phyloP scores from a whole-genome alignment of 164 flowering plant genomes.

The Vitis riparia region DNA sequence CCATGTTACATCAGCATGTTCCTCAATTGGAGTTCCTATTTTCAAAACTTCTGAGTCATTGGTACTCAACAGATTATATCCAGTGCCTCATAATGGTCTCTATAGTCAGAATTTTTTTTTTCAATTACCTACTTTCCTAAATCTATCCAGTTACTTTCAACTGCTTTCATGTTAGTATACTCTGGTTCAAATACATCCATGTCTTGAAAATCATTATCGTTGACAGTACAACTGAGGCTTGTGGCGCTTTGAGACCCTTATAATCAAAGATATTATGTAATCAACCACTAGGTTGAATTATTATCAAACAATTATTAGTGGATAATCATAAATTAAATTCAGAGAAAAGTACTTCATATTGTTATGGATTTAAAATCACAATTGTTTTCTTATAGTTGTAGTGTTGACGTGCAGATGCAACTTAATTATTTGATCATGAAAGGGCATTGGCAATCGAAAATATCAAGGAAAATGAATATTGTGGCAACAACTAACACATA shows the following conservation, averaged over 20 bases:
- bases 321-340: neutral
- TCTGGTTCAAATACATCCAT: conserved; percentile 92
- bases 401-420: neutral
- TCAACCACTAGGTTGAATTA: neutral
- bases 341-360: no score
- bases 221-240: conserved; percentile 5
- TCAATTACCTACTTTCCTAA: conserved; percentile 22
- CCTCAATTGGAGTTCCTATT: conserved; percentile 24
- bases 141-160: conserved; percentile 46
- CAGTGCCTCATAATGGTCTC: conserved; percentile 4
- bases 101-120: conserved; percentile 41
- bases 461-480: neutral
- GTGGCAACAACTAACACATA: conserved; percentile 27
- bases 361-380: no score
- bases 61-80: neutral
- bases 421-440: no score
- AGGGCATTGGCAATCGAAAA: no score
- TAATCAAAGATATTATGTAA: neutral
- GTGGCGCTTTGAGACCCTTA: conserved; percentile 58
- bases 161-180: conserved; percentile 23
- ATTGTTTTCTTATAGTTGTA: no score
- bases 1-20: neutral
- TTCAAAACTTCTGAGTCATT: conserved; percentile 13
- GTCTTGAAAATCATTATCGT: conserved; percentile 43
- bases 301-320: neutral